Base-by-base conservation (phyloP, 1,139 yeast species). In the Hanseniaspora gamundiae region DNA sequence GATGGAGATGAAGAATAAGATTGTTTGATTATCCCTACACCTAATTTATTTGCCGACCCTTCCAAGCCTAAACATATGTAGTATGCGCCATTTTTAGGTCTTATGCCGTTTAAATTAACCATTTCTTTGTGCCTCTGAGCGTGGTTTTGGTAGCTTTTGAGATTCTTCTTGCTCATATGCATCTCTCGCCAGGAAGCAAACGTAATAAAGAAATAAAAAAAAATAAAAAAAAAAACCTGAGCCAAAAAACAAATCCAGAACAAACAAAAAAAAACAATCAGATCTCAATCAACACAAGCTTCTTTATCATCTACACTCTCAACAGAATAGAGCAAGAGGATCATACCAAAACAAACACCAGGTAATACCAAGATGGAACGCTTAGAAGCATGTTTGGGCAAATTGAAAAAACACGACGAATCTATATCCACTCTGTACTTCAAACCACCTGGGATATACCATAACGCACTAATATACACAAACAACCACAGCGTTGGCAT, bases 41-140 rank as follows among this genome's bases (percentile, higher is more conserved):
- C 99, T 1, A 91, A 70, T 58, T 91, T 91, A 60, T 91, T 91
- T 26, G 98, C 98, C 0, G 96, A 87, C 1, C 99, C 99, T 61
- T 91, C 98, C 26, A 91, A 72, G 0, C 98, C 98, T 1, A 91
- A 59, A 0, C 95, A 95, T 16, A 85, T 62, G 52, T 79, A 82
- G 56, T 67, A 67, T 45, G 65, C 63, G 49, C 70, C 67, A 13
- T 71, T 76, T 43, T 58, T 54, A 10, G 36, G 36, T n/a, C 19
- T 33, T 2, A 33, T 33, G 9, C 24, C n/a, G 36, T 19, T 33
- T 4, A 33, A 17, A 19, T 33, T 19, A 5, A 33, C 36, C 36
- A 33, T 33, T 16, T 17, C 3, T 13, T n/a, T 31, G 5, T 31
- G 35, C 21, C 16, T 29, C 13, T 29, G 31, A 5, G 7, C n/a